Percentiles rank a stretch among this genome's conserved stretches.
Conservation (phyloP, 192 early-diverging fungal genomes). For the Spizellomyces punctatus region DNA sequence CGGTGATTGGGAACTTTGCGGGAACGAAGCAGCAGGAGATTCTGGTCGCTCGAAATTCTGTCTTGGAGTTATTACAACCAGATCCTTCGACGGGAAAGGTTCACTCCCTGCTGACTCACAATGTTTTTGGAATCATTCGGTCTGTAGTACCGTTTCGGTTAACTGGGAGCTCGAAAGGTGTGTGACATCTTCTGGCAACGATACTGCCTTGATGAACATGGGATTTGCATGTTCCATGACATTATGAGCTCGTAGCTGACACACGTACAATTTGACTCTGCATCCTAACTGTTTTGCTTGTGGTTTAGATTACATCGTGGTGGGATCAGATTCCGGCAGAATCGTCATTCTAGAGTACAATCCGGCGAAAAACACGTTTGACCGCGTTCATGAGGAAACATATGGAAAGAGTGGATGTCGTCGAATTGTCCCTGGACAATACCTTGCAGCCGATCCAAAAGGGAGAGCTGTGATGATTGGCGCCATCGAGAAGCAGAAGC, state of each 20-base stretch:
- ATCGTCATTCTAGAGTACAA: constrained; percentile 91
- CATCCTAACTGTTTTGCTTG: neutral
- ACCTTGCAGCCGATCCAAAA: constrained; percentile 92
- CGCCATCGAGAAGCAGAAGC: constrained; percentile 90
- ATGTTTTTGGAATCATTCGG: constrained; percentile 87
- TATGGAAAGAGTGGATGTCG: constrained; percentile 92
- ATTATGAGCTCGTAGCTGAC: no score
- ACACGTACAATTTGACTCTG: no score
- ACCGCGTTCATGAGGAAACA: constrained; percentile 86
- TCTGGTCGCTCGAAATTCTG: constrained; percentile 66
- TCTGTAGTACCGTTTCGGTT: constrained; percentile 83
- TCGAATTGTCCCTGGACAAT: constrained; percentile 91
- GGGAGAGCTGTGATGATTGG: constrained; percentile 96
- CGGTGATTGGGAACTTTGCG: constrained; percentile 89
- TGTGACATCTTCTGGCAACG: neutral
- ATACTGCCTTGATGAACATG: neutral
- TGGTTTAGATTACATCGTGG: constrained; percentile 80
- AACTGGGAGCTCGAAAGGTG: constrained; percentile 87
- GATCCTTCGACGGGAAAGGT: constrained; percentile 84
- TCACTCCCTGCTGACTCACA: constrained; percentile 66
- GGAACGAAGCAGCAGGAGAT: constrained; percentile 91
- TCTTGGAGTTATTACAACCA: constrained; percentile 80
- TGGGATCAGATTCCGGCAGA: constrained; percentile 89
- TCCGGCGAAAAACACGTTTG: constrained; percentile 69
- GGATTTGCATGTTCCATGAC: neutral